Conservation (phyloP, 345 rosid genomes). For the Euphorbia peplus region DNA sequence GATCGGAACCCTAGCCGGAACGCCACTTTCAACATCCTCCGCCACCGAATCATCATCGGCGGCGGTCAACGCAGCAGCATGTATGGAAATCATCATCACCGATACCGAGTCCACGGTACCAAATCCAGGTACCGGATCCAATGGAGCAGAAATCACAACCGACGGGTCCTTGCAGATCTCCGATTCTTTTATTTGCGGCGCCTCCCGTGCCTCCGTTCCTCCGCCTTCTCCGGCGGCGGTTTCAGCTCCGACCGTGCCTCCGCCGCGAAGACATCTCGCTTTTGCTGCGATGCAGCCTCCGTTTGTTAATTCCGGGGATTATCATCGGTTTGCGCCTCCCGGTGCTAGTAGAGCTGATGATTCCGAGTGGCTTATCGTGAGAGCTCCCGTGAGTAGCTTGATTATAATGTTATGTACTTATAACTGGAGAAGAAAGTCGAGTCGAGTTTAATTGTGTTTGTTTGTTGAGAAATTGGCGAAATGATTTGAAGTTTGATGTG, state of each 20-base stretch:
- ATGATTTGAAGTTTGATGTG: neutral
- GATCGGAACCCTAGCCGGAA: slow-evolving; percentile 64
- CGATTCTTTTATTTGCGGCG: too few species aligned
- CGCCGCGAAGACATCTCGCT: slow-evolving; percentile 64
- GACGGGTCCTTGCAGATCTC: slow-evolving; percentile 62
- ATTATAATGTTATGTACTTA: too few species aligned
- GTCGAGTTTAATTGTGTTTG: slow-evolving; percentile 3
- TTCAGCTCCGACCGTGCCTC: slow-evolving; percentile 55
- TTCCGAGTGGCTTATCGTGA: slow-evolving; percentile 55
- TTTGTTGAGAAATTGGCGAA: too few species aligned
- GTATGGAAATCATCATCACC: slow-evolving; percentile 49
- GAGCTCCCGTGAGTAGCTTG: slow-evolving; percentile 67
- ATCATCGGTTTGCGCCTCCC: slow-evolving; percentile 55
- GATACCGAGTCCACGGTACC: slow-evolving; percentile 31
- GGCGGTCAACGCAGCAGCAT: slow-evolving; percentile 50
- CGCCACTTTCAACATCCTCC: slow-evolving; percentile 39
- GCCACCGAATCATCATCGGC: slow-evolving; percentile 29
- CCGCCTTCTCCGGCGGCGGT: slow-evolving; percentile 33
- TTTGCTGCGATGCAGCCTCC: slow-evolving; percentile 75
- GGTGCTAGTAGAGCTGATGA: slow-evolving; percentile 35
- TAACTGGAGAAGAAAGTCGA: neutral
- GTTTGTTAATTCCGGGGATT: slow-evolving; percentile 58
- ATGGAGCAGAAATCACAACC: slow-evolving; percentile 48
- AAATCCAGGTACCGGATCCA: slow-evolving; percentile 25
- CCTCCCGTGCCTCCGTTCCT: slow-evolving; percentile 46